Base-by-base conservation (phyloP, 2,329 filamentous ascomycete genomes). In the Cladorrhinum sp. region DNA sequence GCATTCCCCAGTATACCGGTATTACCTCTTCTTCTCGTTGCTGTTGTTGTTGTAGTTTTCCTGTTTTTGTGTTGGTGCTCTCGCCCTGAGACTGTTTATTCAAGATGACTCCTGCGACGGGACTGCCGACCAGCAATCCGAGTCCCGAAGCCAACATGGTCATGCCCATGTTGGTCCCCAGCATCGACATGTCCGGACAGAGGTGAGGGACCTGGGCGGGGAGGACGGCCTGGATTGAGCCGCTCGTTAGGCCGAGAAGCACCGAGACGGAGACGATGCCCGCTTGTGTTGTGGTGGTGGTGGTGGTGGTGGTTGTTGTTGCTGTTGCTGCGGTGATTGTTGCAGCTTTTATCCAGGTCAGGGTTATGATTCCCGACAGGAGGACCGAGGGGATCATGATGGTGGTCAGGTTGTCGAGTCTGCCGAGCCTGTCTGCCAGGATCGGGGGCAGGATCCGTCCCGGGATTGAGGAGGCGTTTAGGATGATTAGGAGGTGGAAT, bases 401-500 rank as follows among this genome's bases (percentile, higher is more conserved):
- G 28, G 30, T 20, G 14, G 62, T 33, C 20, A 55, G 56, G 21
- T 59, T 59, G 26, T 10, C 26, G 5, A 30, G 26, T 30, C 26
- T 30, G 5, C 10, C 5, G 6, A 60, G 26, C 42, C 55, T 62
- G 60, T 64, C 62, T 6, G 62, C 62, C 5, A 62, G 8, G 23
- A 48, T 36, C 16, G 26, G 24, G 6, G 62, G 62, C 5, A 60
- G 16, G 16, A 62, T 21, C 9, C 62, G 53, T n/a, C 62, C 62
- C 8, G n/a, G 7, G 3, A 54, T 30, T 1, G 18, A 54, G 24
- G 24, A 21, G 39, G 59, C 64, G 50, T 66, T 66, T 36, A 67
- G 56, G 52, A 66, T 60, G 12, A 60, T 54, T 24, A 68, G 55
- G 24, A 65, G 21, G 18, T 65, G 62, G 7, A 60, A 59, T 53